Percentiles rank a stretch among this genome's conserved stretches.
These are phyloP conservation scores for Lindgomyces ingoldianus DNA, from an alignment of 495 filamentous ascomycete genomes.

Conservation along the genomic window DNA sequence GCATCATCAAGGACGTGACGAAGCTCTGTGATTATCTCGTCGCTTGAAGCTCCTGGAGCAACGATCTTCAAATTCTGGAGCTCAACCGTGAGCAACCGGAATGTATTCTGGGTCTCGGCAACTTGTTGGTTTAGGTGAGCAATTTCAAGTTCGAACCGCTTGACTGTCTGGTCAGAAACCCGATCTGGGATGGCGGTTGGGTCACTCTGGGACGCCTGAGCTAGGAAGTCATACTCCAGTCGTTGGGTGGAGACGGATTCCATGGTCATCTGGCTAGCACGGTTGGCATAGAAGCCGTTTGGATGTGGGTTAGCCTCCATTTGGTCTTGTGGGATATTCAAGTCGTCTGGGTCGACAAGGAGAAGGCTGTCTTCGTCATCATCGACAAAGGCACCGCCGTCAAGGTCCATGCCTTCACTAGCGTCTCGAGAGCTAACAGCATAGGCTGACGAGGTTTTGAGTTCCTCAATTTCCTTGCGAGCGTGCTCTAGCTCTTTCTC, in stretches of 20 bases:
- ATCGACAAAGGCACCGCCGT: constrained; percentile 12
- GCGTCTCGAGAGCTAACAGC: not conserved
- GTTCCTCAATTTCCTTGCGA: constrained; percentile 27
- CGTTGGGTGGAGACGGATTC: constrained; percentile 15
- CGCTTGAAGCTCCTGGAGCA: constrained; percentile 8
- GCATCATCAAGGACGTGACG: constrained; percentile 38
- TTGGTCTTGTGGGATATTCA: constrained; percentile 29
- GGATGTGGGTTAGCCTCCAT: constrained; percentile 14
- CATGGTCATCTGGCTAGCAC: constrained; percentile 21
- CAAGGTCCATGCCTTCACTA: not conserved
- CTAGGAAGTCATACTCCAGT: constrained; percentile 17
- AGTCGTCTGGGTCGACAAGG: constrained; percentile 37
- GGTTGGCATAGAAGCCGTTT: constrained; percentile 21
- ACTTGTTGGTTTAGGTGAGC: constrained; percentile 25
- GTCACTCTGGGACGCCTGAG: constrained; percentile 16
- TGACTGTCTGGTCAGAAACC: constrained; percentile 36
- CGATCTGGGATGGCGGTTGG: constrained; percentile 27
- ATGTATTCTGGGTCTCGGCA: constrained; percentile 22
- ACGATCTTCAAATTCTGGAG: constrained; percentile 41
- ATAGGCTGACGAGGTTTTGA: constrained; percentile 16
- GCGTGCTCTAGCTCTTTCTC: constrained; percentile 34
- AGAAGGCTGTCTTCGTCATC: constrained; percentile 30
- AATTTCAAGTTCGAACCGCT: constrained; percentile 40
- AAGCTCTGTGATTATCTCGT: constrained; percentile 38
- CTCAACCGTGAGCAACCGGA: constrained; percentile 40